Percentiles rank a stretch among this genome's conserved stretches.
Conservation (phyloP, 495 filamentous ascomycete species). For the Aspergillus leporis region DNA sequence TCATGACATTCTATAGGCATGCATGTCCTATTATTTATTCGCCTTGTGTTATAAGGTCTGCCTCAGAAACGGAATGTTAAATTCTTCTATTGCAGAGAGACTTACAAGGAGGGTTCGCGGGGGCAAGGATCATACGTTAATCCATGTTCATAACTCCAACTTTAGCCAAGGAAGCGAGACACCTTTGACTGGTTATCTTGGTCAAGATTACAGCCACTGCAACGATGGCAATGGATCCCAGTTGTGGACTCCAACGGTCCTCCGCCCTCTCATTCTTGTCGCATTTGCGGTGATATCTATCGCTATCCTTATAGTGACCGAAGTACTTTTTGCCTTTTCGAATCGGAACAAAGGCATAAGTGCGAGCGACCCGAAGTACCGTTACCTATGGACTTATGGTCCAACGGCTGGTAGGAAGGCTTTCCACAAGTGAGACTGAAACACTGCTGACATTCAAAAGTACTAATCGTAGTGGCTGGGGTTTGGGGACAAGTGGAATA, state of each 20-base stretch:
- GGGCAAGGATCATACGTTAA: background rate
- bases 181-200: background rate
- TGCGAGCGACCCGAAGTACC: slow-evolving; percentile 1
- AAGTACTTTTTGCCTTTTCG: slow-evolving; percentile 5
- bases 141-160: background rate
- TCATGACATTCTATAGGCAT: background rate
- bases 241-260: background rate
- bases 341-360: slow-evolving; percentile 6
- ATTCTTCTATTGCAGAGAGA: background rate
- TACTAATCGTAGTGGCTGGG: background rate
- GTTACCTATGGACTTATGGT: slow-evolving; percentile 17
- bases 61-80: background rate
- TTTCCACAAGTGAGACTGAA: background rate
- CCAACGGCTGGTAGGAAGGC: slow-evolving; percentile 7
- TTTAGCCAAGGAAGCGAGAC: background rate
- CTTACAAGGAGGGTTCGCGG: background rate
- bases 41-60: too few relatives aligned
- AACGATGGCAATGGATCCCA: background rate
- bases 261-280: background rate
- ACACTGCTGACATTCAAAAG: background rate
- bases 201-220: background rate
- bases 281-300: slow-evolving; percentile 10
- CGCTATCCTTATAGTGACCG: background rate
- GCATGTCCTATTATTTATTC: background rate
- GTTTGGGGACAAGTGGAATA: slow-evolving; percentile 9